These are phyloP conservation scores for Fusarium sublunatum DNA, from an alignment of 2,329 filamentous ascomycete genomes.

Conservation along the genomic window DNA sequence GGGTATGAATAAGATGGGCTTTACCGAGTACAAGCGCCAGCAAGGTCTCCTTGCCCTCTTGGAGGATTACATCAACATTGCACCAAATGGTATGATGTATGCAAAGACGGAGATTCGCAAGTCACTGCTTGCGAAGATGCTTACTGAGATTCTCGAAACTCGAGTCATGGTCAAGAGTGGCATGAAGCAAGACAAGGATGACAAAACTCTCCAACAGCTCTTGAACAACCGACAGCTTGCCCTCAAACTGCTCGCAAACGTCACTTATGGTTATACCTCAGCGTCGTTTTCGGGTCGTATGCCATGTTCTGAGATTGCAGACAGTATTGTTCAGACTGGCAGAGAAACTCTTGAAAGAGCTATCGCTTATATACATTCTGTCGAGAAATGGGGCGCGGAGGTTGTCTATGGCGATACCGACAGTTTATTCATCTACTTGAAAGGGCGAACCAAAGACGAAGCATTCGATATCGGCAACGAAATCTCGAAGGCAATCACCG, in stretches of 20 bases:
- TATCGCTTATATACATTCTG: slow-evolving; percentile 90
- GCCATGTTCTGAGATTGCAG: slow-evolving; percentile 97
- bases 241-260: slow-evolving; percentile 96
- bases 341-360: slow-evolving; percentile 94
- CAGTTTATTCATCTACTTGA: slow-evolving; percentile 90
- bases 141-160: slow-evolving; percentile 94
- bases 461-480: slow-evolving; percentile 94
- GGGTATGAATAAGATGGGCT: slow-evolving; percentile 94
- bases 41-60: slow-evolving; percentile 79
- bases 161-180: slow-evolving; percentile 97
- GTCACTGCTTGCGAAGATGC: slow-evolving; percentile 94
- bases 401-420: slow-evolving; percentile 99
- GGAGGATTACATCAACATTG: slow-evolving; percentile 87
- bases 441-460: slow-evolving; percentile 85
- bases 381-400: slow-evolving; percentile 89
- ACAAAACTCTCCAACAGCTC: slow-evolving; percentile 84
- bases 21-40: slow-evolving; percentile 85
- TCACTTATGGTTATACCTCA: slow-evolving; percentile 97
- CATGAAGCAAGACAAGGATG: slow-evolving; percentile 93
- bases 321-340: slow-evolving; percentile 96
- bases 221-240: slow-evolving; percentile 95
- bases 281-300: slow-evolving; percentile 96
- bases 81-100: slow-evolving; percentile 98
- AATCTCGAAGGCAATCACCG: slow-evolving; percentile 87
- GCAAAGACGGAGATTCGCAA: slow-evolving; percentile 86